Conservation (phyloP, 1,284 basidiomycete genomes). For the Malassezia dermatis region DNA sequence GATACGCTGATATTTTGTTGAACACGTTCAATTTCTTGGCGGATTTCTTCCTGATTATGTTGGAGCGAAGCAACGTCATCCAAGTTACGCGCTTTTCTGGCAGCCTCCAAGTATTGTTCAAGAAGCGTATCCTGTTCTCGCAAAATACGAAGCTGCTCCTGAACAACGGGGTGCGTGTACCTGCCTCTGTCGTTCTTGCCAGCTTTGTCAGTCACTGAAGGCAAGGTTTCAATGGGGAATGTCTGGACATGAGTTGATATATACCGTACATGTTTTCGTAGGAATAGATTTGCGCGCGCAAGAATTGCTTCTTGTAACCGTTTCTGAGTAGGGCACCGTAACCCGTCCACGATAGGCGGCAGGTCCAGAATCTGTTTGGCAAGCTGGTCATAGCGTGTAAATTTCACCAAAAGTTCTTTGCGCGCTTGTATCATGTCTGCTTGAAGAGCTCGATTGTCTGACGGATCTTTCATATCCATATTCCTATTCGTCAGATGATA, state of each 20-base stretch:
- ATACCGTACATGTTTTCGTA: slow-evolving; percentile 73
- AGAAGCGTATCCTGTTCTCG: slow-evolving; percentile 37
- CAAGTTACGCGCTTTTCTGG: slow-evolving; percentile 33
- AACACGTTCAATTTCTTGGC: slow-evolving; percentile 28
- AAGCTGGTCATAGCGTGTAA: slow-evolving; percentile 75
- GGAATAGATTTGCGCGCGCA: slow-evolving; percentile 65
- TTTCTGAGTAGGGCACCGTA: slow-evolving; percentile 56
- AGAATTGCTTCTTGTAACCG: slow-evolving; percentile 71
- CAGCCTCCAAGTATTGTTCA: slow-evolving; percentile 28
- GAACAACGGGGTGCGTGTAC: not conserved
- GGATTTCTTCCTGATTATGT: slow-evolving; percentile 34
- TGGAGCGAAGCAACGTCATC: slow-evolving; percentile 36
- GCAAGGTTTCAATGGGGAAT: slow-evolving; percentile 54
- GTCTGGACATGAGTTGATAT: slow-evolving; percentile 19
- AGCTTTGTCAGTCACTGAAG: slow-evolving; percentile 31
- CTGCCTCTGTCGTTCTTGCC: slow-evolving; percentile 1
- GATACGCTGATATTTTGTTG: slow-evolving; percentile 9
- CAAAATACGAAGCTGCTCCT: slow-evolving; percentile 30
- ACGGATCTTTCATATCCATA: slow-evolving; percentile 27
- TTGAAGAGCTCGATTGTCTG: slow-evolving; percentile 41
- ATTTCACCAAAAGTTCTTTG: slow-evolving; percentile 69
- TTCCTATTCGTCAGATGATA: slow-evolving; percentile 16
- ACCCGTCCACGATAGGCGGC: slow-evolving; percentile 47
- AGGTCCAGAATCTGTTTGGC: slow-evolving; percentile 70
- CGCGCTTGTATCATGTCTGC: slow-evolving; percentile 60